phyloP scores from a whole-genome alignment of 345 rosid species.

The Lumnitzera racemosa region DNA sequence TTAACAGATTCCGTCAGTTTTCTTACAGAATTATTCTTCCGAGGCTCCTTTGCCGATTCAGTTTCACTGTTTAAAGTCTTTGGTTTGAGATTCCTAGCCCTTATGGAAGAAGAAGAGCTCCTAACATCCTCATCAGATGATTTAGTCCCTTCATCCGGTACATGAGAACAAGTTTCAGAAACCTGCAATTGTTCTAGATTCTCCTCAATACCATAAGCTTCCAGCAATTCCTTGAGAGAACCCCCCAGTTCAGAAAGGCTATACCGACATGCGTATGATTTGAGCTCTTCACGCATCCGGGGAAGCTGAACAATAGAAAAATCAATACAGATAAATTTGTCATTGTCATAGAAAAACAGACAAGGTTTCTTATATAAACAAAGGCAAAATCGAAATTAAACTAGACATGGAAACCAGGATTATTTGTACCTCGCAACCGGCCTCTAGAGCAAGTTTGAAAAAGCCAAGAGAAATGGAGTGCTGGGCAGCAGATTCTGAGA shows the following conservation, averaged over 20 bases:
- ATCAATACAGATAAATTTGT: neutral
- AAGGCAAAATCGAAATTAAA: no score
- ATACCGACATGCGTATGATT: constrained; percentile 52
- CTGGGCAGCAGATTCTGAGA: constrained; percentile 63
- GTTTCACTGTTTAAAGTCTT: constrained; percentile 41
- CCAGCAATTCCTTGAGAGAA: constrained; percentile 45
- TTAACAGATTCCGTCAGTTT: constrained; percentile 31
- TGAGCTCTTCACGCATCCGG: constrained; percentile 71
- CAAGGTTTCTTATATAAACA: no score
- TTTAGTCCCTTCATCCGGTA: constrained; percentile 50
- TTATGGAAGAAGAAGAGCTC: constrained; percentile 32
- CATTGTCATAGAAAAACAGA: no score
- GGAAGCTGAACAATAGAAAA: constrained; percentile 37
- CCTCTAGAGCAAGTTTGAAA: constrained; percentile 80
- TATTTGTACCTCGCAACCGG: constrained; percentile 69
- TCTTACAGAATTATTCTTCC: constrained; percentile 29
- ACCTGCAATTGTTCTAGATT: constrained; percentile 44
- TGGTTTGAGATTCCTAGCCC: constrained; percentile 42
- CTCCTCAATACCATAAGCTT: constrained; percentile 44
- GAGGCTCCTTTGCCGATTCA: constrained; percentile 32
- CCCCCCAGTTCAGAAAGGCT: constrained; percentile 46
- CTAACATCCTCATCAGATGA: constrained; percentile 57
- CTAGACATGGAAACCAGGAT: neutral
- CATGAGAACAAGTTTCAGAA: constrained; percentile 48
- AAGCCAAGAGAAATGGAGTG: constrained; percentile 79